Evolutionary conservation across 2,329 filamentous ascomycete genomes (phyloP).

Genomic region (Apiospora sp.): DNA sequence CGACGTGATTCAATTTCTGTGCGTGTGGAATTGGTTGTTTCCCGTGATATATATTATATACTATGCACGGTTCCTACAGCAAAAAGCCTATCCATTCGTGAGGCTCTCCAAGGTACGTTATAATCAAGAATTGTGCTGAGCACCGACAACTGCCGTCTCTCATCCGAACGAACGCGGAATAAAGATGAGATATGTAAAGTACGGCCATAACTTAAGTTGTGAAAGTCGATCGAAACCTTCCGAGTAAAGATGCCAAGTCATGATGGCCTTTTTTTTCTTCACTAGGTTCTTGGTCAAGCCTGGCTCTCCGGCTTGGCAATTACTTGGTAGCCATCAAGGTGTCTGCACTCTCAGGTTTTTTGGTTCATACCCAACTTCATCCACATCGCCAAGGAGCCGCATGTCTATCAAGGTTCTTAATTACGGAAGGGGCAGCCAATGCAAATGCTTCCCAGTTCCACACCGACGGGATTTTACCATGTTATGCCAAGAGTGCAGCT

Average conservation of each 20-base stretch:
- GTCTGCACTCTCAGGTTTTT: background rate
- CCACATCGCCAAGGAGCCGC: slow-evolving; percentile 8
- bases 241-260: background rate
- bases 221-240: background rate
- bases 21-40: background rate
- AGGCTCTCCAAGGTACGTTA: too few species aligned
- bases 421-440: background rate
- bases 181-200: background rate
- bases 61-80: background rate
- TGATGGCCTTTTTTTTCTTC: background rate
- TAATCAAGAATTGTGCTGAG: too few species aligned
- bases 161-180: background rate
- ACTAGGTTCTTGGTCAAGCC: background rate
- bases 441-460: background rate
- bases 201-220: background rate
- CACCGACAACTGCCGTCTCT: background rate
- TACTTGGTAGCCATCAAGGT: slow-evolving; percentile 26
- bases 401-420: slow-evolving; percentile 23
- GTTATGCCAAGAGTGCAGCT: slow-evolving; percentile 5
- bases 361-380: background rate
- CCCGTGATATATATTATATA: background rate
- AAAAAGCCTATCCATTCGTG: background rate
- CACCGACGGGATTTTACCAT: background rate
- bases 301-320: slow-evolving; percentile 14
- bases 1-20: slow-evolving; percentile 6